These are phyloP conservation scores for Candida tetrigidarum DNA, from an alignment of 1,139 yeast species.

Conservation along the genomic window DNA sequence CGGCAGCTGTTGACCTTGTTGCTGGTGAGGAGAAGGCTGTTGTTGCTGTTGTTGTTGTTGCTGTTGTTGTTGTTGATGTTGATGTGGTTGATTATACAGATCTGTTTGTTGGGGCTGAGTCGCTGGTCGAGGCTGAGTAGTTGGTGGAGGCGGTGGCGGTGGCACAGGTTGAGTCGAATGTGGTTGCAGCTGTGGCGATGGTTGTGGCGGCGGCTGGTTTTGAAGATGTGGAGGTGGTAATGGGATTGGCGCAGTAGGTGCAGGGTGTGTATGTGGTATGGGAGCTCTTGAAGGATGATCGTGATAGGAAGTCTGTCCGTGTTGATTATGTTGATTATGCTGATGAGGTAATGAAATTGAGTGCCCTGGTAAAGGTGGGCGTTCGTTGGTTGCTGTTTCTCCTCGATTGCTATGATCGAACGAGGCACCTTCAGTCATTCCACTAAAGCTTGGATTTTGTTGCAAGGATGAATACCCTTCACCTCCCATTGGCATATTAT, in stretches of 20 bases:
- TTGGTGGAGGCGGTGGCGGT: too few species aligned
- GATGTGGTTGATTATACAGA: too few species aligned
- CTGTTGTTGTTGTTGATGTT: constrained; percentile 14
- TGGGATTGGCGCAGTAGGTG: not conserved
- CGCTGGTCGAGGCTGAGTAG: too few species aligned
- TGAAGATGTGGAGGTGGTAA: constrained; percentile 2
- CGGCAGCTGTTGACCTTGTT: constrained; percentile 19
- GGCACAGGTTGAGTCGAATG: too few species aligned
- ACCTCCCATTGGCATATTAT: not conserved
- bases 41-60: constrained; percentile 18
- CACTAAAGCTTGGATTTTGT: not conserved
- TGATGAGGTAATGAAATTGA: not conserved
- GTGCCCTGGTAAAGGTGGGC: not conserved
- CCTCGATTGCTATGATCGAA: not conserved
- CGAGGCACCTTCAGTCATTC: not conserved
- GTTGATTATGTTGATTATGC: not conserved
- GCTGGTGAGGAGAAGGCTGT: constrained; percentile 21
- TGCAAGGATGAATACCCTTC: not conserved
- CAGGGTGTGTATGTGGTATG: not conserved
- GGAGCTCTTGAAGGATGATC: not conserved
- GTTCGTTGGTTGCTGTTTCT: not conserved
- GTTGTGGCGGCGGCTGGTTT: constrained; percentile 16
- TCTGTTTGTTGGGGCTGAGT: too few species aligned
- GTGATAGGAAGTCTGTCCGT: not conserved
- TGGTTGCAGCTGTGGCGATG: constrained; percentile 20